Conservation (phyloP, 805 yeast species). For the Monosporozyma yasuniensis region DNA sequence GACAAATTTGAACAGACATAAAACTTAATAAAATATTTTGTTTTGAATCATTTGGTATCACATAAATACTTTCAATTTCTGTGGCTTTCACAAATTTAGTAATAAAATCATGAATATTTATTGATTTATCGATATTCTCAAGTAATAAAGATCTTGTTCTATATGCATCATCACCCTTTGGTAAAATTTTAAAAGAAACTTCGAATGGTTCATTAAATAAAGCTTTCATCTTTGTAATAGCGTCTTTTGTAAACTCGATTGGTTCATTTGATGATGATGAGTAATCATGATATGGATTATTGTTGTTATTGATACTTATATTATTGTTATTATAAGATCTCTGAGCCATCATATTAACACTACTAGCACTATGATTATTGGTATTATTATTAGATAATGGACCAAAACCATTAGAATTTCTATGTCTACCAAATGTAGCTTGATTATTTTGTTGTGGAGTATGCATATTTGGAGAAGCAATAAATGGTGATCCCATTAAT, state of each 20-base stretch:
- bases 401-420: background rate
- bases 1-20: constrained; percentile 29
- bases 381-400: background rate
- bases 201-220: constrained; percentile 14
- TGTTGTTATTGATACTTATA: background rate
- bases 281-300: background rate
- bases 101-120: constrained; percentile 18
- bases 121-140: constrained; percentile 18
- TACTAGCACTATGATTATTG: background rate
- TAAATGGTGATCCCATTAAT: constrained; percentile 51
- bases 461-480: constrained; percentile 31
- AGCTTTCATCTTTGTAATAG: constrained; percentile 1
- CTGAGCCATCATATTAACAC: background rate
- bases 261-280: background rate
- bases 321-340: background rate
- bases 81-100: constrained; percentile 45
- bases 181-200: constrained; percentile 20
- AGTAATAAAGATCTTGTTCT: constrained; percentile 27
- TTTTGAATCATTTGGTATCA: constrained; percentile 31
- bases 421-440: background rate
- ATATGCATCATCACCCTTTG: constrained; percentile 27
- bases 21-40: constrained; percentile 23
- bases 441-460: constrained; percentile 4
- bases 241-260: background rate
- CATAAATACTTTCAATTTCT: constrained; percentile 51